Conservation (phyloP, 1,284 basidiomycete species). For the Trametes polyzona region DNA sequence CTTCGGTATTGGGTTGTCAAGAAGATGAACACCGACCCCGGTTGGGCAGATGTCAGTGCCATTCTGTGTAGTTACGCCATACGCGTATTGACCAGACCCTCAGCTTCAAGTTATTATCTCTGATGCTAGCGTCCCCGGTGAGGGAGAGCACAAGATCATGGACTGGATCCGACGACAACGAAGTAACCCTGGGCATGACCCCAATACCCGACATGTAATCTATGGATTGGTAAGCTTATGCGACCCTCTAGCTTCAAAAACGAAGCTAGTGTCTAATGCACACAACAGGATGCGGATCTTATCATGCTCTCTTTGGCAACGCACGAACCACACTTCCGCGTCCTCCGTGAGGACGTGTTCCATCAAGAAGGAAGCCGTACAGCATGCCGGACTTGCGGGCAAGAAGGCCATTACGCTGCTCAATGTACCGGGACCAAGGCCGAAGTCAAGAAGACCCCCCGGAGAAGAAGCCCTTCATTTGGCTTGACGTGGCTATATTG, state of each 20-base stretch:
- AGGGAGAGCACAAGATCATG: conserved; percentile 99
- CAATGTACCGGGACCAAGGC: conserved; percentile 85
- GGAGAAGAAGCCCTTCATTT: conserved; percentile 98
- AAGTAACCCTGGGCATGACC: conserved; percentile 85
- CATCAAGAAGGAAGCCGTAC: conserved; percentile 75
- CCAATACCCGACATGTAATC: conserved; percentile 96
- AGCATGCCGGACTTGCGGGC: conserved; percentile 90
- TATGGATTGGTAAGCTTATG: conserved; percentile 82
- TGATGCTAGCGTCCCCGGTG: conserved; percentile 95
- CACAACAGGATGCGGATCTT: conserved; percentile 89
- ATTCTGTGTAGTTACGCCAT: background rate
- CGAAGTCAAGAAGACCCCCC: conserved; percentile 68
- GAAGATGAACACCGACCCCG: conserved; percentile 94
- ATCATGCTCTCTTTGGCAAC: conserved; percentile 99
- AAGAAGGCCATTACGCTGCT: conserved; percentile 93
- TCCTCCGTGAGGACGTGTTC: conserved; percentile 98
- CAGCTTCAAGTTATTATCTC: conserved; percentile 96
- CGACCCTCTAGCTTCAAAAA: background rate
- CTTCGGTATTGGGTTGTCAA: conserved; percentile 96
- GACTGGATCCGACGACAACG: conserved; percentile 95
- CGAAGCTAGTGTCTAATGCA: background rate
- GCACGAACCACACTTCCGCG: conserved; percentile 97
- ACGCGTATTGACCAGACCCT: conserved; percentile 12
- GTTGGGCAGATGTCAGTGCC: conserved; percentile 85
- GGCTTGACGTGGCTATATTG: conserved; percentile 93